Evolutionary conservation across 2,329 filamentous ascomycete genomes (phyloP), one percentile per base, ranked within the genome.

Genomic region (Aspergillus fructus): DNA sequence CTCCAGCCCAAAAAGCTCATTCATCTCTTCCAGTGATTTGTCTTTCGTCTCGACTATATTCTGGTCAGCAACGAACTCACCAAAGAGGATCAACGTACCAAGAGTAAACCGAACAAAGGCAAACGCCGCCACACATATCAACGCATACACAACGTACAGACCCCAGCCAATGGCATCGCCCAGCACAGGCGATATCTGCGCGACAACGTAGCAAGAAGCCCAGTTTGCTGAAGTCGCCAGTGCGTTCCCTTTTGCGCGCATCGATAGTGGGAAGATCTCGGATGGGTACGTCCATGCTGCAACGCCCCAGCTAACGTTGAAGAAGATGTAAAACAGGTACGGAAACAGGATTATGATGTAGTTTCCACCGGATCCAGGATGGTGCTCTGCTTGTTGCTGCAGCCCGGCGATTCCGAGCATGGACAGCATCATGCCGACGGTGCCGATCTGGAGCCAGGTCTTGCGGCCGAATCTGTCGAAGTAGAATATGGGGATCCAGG

Each of bases 231-330:
- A 43, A 2, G 56, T 52, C 6, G 53, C 30, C 4, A 56, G 42
- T 13, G 53, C 57, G 21, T 56, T 61, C 6, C 46, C 56, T 34
- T 62, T 62, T 8, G 53, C 55, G 23, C 53, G 49, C 52, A 56
- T 55, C 11, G 48, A 48, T 23, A 56, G n/a, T 2, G 60, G 58
- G 42, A 65, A 65, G 27, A 64, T 65, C 30, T 65, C 61, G 2
- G 61, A 62, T 2, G 60, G 60, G 37, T 66, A 64, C 0, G 64
- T 62, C 61, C 62, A 64, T 17, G 62, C 61, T 34, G 61, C 61
- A 4, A 66, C 58, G 3, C 58, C 59, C 59, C 64, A 66, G 50
- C 59, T 64, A 15, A 64, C 61, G 37, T 66, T 62, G 59, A 65
- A 62, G 27, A 65, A 65, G 5, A 64, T 55, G 51, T 64, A 65